Percentiles rank a stretch among this genome's conserved stretches.
phyloP scores from a whole-genome alignment of 148 eudicot genomes.

The Rhododendron ovatum region DNA sequence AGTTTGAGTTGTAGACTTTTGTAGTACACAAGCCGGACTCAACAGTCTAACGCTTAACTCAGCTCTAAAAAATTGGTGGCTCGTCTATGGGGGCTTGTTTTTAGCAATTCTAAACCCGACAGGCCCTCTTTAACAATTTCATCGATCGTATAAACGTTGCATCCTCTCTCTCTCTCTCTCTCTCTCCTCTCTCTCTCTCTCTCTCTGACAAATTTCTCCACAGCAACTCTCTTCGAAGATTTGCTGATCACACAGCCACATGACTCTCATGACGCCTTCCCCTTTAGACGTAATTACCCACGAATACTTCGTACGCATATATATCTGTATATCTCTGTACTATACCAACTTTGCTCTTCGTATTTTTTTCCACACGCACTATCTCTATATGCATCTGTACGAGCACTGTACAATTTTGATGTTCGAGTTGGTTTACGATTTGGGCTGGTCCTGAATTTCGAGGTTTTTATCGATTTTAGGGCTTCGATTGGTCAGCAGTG shows the following conservation, averaged over 20 bases:
- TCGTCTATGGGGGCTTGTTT: background rate
- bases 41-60: background rate
- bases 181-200: background rate
- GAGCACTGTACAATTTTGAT: background rate
- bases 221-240: background rate
- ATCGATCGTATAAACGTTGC: background rate
- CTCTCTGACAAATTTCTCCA: background rate
- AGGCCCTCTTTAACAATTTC: background rate
- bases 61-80: background rate
- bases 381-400: background rate
- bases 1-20: rapidly evolving
- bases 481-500: slow-evolving; percentile 7
- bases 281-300: slow-evolving; percentile 17
- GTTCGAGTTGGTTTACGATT: background rate
- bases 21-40: background rate
- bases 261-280: slow-evolving; percentile 26
- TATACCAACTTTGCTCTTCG: background rate
- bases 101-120: background rate
- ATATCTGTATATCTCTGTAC: background rate
- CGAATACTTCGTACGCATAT: background rate
- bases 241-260: slow-evolving; percentile 7
- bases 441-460: background rate
- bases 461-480: slow-evolving; percentile 5
- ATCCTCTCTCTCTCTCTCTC: background rate
- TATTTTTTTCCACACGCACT: background rate